Evolutionary conservation across 495 filamentous ascomycete genomes (phyloP).

Genomic region (Neurospora sp.): DNA sequence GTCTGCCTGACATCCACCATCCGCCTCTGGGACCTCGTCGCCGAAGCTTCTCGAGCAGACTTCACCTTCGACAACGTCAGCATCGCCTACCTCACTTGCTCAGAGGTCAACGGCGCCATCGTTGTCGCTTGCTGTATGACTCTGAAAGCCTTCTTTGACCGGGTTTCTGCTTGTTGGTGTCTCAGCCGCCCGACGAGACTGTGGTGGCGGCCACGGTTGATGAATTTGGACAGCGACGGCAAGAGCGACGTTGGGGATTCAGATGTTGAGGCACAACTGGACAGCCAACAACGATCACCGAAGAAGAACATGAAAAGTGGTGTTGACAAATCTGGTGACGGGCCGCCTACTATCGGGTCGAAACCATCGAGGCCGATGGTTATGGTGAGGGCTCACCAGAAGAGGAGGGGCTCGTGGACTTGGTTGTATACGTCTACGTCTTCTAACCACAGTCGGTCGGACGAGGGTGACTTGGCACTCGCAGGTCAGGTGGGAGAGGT

Average conservation of each 20-base stretch:
- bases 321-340: no score
- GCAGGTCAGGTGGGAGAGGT: no score
- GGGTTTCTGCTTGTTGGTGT: neutral
- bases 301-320: no score
- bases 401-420: neutral
- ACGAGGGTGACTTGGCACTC: no score
- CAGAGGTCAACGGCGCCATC: constrained; percentile 27
- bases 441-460: neutral
- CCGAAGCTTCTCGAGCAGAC: constrained; percentile 6
- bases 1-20: constrained; percentile 21
- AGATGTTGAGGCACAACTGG: neutral
- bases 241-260: neutral
- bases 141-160: constrained; percentile 18
- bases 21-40: constrained; percentile 18
- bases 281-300: neutral
- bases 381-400: neutral
- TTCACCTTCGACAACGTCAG: constrained; percentile 17
- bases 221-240: neutral
- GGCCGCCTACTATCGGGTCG: constrained; percentile 8
- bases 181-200: neutral
- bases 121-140: constrained; percentile 26
- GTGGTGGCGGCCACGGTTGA: neutral
- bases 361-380: neutral
- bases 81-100: constrained; percentile 19
- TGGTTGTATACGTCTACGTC: neutral